Percentiles rank a stretch among this genome's conserved stretches.
These are phyloP conservation scores for Phytophthora boehmeriae DNA, from an alignment of 352 stramenopile species.

Conservation along the genomic window DNA sequence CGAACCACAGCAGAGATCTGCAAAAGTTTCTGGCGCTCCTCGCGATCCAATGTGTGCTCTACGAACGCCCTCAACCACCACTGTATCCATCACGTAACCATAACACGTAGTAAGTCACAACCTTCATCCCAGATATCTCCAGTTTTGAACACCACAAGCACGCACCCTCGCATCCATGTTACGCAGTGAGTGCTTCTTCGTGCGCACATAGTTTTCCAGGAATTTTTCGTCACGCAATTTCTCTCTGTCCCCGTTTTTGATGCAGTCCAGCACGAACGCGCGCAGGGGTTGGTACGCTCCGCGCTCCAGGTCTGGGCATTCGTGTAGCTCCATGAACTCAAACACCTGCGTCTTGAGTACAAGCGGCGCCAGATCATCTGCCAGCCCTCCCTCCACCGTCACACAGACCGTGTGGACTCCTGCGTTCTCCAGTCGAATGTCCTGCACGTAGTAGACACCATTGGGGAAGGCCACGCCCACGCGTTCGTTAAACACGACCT, in stretches of 20 bases:
- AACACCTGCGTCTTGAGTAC: constrained; percentile 72
- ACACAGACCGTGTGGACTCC: constrained; percentile 72
- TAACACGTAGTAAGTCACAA: background rate
- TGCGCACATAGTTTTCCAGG: constrained; percentile 53
- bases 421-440: constrained; percentile 62
- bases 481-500: constrained; percentile 71
- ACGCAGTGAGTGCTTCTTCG: constrained; percentile 67
- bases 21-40: constrained; percentile 57
- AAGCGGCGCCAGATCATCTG: constrained; percentile 53
- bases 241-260: constrained; percentile 47
- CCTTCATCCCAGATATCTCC: no score
- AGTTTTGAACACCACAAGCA: background rate
- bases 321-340: constrained; percentile 83
- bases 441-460: constrained; percentile 83
- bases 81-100: constrained; percentile 29
- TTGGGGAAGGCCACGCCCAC: constrained; percentile 68
- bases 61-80: constrained; percentile 81
- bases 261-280: constrained; percentile 54
- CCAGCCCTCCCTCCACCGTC: constrained; percentile 57
- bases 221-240: constrained; percentile 67
- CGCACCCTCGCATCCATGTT: constrained; percentile 71
- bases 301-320: constrained; percentile 54
- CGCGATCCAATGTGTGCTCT: constrained; percentile 72
- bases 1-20: constrained; percentile 46
- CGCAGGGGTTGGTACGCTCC: constrained; percentile 69